Base-by-base conservation (phyloP, 345 rosid species). In the Acer saccharum region DNA sequence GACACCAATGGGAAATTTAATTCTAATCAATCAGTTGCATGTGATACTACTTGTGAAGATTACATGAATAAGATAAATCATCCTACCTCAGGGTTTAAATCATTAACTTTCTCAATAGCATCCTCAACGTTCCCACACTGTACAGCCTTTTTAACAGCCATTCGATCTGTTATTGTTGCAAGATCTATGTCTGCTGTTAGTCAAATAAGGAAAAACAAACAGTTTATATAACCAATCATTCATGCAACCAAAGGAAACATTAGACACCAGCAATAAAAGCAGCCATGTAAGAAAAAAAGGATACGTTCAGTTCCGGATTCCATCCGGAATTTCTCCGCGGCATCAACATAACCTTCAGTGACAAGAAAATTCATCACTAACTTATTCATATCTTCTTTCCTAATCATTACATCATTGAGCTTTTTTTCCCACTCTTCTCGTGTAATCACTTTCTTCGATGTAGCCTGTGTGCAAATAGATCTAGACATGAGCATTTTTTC, bases 261-360 rank as follows among this genome's bases (percentile, higher is more conserved):
- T 0, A 21, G 35, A 66, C 3, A 67, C 13, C 4, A 76, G 64
- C 21, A 43, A 62, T 10, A 69, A 65, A 8, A 63, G 13, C 23
- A 44, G n/a, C 29, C 29, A 0, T 2, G 7, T 27, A n/a, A 14
- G 17, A 12, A 35, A 41, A 2, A 17, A 77, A 80, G 91, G 98
- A 94, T 97, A 97, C 98, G 97, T 78, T 89, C 92, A 12, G 98
- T 90, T 82, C 98, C 99, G 75, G 98, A 97, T 75, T 97, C 99
- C 80, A 79, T 89, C 81, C 90, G 89, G 82, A 97, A 91, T 72
- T 91, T 91, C 83, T 91, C 97, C 11, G 98, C 98, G 61, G 92
- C 99, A 70, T 97, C 99, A 13, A 94, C 98, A 80, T 85, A 97
- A 68, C 99, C 98, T 83, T 97, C 99, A 11, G 98, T 94, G 57